Conservation (phyloP, 73 alveolate genomes). For the Tetrahymena elliotti region DNA sequence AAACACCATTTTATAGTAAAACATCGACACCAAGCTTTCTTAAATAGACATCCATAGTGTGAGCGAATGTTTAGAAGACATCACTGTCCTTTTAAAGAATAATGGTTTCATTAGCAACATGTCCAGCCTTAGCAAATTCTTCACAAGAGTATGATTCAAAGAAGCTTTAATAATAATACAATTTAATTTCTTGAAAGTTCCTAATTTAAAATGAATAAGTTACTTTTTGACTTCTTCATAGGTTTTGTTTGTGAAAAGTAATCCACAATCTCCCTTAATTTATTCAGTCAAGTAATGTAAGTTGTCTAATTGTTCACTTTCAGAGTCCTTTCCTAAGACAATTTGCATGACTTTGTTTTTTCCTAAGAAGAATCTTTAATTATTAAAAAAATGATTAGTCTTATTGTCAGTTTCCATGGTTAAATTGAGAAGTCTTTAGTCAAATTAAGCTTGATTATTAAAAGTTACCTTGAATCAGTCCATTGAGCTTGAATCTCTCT, state of each 20-base stretch:
- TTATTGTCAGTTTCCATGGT: not conserved
- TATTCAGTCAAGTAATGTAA: conserved; percentile 40
- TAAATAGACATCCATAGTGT: conserved; percentile 25
- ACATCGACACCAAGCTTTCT: conserved; percentile 35
- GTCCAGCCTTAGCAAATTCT: conserved; percentile 40
- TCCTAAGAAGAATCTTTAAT: conserved; percentile 67
- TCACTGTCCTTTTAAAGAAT: conserved; percentile 17
- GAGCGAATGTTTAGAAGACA: conserved; percentile 4
- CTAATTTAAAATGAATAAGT: not conserved
- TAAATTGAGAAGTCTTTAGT: not conserved
- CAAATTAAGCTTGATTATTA: not conserved
- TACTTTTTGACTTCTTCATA: conserved; percentile 47
- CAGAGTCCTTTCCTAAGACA: conserved; percentile 49
- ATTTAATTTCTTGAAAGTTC: not conserved
- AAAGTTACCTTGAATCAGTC: conserved; percentile 29
- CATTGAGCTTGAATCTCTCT: conserved; percentile 43
- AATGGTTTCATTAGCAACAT: conserved; percentile 6
- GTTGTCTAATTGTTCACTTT: conserved; percentile 41
- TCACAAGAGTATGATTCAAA: not conserved
- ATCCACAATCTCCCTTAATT: conserved; percentile 62
- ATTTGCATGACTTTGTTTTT: conserved; percentile 86
- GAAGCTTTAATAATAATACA: not conserved
- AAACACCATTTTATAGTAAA: conserved; percentile 3
- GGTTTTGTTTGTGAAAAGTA: conserved; percentile 45
- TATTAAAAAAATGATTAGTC: not conserved